Evolutionary conservation across 148 eudicot species (phyloP).

Genomic region (Fagopyrum tataricum): DNA sequence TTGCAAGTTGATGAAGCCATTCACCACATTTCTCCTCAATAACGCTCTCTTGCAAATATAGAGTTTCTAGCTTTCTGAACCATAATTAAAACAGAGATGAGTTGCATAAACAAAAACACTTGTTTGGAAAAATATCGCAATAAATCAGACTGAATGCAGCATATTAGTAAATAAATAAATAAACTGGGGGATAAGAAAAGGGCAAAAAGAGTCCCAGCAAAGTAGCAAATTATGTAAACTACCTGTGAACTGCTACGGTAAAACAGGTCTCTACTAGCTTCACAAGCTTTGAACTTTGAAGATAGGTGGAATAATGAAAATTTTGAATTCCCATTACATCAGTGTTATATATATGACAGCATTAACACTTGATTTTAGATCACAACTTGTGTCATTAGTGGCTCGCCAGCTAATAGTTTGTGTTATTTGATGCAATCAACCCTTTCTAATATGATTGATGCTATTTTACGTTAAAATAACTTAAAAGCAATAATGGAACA

Average conservation of each 20-base stretch:
- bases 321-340: background rate
- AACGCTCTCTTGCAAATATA: constrained; percentile 79
- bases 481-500: background rate
- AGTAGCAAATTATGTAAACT: background rate
- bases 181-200: background rate
- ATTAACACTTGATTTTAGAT: too few relatives aligned
- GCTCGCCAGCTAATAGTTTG: background rate
- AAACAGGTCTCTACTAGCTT: constrained; percentile 3
- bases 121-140: background rate
- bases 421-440: background rate
- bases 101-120: background rate
- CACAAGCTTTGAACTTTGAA: background rate
- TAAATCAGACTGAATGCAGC: background rate
- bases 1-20: constrained; percentile 81
- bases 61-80: constrained; percentile 51
- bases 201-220: background rate
- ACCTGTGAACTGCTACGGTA: background rate
- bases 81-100: background rate
- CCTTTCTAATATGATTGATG: background rate
- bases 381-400: background rate
- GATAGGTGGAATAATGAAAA: background rate
- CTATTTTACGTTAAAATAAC: background rate
- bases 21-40: constrained; percentile 53
- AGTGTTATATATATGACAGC: background rate
- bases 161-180: background rate